Evolutionary conservation across 2,329 filamentous ascomycete genomes (phyloP).

Genomic region (Ascomycota sp.): DNA sequence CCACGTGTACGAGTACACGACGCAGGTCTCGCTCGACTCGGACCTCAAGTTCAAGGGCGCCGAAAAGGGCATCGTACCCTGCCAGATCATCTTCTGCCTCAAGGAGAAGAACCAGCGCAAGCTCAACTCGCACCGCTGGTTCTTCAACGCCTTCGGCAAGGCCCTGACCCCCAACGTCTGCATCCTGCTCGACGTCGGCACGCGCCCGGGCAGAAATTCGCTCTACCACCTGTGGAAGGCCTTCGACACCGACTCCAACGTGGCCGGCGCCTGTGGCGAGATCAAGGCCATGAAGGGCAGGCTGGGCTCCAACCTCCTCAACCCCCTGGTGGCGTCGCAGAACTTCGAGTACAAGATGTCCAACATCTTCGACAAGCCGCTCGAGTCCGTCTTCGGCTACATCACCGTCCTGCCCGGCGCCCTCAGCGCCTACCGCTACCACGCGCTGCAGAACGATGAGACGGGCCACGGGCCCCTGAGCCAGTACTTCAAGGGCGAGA

Average conservation of each 20-base stretch:
- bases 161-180: conserved; percentile 91
- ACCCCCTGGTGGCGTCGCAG: conserved; percentile 86
- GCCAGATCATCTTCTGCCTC: conserved; percentile 94
- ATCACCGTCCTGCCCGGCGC: conserved; percentile 94
- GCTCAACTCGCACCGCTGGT: conserved; percentile 96
- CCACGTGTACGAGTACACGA: conserved; percentile 97
- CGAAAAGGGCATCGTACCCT: conserved; percentile 95
- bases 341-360: conserved; percentile 99
- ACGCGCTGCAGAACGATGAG: conserved; percentile 89
- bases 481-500: conserved; percentile 99
- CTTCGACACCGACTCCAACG: conserved; percentile 93
- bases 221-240: conserved; percentile 99
- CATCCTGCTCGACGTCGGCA: conserved; percentile 90
- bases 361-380: conserved; percentile 91
- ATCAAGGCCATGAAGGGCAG: conserved; percentile 95
- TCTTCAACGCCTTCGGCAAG: conserved; percentile 93
- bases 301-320: conserved; percentile 62
- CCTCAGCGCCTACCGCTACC: conserved; percentile 84
- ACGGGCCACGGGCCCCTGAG: conserved; percentile 87
- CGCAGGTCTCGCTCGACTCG: conserved; percentile 85
- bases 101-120: conserved; percentile 98
- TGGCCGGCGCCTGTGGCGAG: conserved; percentile 89
- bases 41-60: conserved; percentile 98
- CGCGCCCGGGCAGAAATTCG: conserved; percentile 68
- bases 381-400: conserved; percentile 94